These are phyloP conservation scores for apple (Malus domestica) DNA, from an alignment of 306 rosid species.

Conservation along the genomic window DNA sequence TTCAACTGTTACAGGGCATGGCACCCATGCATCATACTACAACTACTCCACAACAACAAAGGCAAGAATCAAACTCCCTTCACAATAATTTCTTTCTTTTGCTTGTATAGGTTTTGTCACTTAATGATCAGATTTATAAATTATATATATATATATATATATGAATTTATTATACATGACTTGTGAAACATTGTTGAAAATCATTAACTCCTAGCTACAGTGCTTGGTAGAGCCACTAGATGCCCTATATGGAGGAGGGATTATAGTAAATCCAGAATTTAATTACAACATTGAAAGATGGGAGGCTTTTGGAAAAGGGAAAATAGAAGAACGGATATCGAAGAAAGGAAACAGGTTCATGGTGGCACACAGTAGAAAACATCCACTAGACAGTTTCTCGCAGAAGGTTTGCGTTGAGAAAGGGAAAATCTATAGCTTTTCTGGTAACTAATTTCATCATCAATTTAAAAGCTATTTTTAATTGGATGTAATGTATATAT, in stretches of 20 bases:
- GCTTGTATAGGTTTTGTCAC: neutral
- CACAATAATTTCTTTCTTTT: neutral
- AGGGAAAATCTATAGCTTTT: conserved; percentile 43
- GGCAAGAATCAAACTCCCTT: conserved; percentile 30
- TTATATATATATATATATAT: neutral
- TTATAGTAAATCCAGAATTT: conserved; percentile 68
- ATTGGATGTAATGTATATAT: too few relatives aligned
- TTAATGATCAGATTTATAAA: neutral
- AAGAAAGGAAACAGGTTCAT: conserved; percentile 59
- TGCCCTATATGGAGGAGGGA: conserved; percentile 69
- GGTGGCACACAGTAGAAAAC: conserved; percentile 38
- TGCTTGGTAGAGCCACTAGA: conserved; percentile 49
- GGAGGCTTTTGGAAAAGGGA: conserved; percentile 47
- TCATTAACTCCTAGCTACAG: conserved; percentile 21
- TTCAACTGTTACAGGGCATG: conserved; percentile 37
- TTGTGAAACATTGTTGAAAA: neutral
- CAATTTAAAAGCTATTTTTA: neutral
- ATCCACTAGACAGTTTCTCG: conserved; percentile 43
- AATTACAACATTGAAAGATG: conserved; percentile 51
- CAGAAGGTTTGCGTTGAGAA: conserved; percentile 49
- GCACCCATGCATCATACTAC: conserved; percentile 36
- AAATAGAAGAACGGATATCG: conserved; percentile 35
- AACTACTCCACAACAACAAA: conserved; percentile 53
- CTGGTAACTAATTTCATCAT: conserved; percentile 37
- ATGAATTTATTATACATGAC: neutral